Conservation (phyloP, 805 yeast genomes). For the Candida orba region DNA sequence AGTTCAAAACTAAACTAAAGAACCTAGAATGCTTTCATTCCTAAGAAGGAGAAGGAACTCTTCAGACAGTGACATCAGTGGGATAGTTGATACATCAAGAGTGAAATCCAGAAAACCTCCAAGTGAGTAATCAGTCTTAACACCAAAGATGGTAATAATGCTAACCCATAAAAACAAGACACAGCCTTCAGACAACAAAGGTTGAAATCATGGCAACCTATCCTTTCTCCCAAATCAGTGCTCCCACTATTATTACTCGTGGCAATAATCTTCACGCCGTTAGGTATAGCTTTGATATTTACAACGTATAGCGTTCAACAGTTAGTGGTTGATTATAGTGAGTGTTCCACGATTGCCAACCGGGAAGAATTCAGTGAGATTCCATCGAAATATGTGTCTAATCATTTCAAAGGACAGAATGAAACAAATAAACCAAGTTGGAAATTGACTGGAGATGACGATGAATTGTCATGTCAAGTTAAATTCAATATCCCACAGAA, state of each 20-base stretch:
- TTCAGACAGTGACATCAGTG: conserved; percentile 24
- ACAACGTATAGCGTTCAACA: conserved; percentile 79
- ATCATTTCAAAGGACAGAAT: conserved; percentile 47
- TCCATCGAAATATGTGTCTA: conserved; percentile 49
- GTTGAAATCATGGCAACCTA: conserved; percentile 68
- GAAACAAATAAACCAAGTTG: conserved; percentile 45
- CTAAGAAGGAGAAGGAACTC: conserved; percentile 22
- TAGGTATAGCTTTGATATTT: conserved; percentile 77
- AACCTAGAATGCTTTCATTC: conserved; percentile 13
- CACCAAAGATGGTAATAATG: conserved; percentile 8
- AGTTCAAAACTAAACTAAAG: not conserved
- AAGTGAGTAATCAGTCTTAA: conserved; percentile 21
- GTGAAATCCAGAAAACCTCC: conserved; percentile 47
- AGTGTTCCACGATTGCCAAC: conserved; percentile 50
- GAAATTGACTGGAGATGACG: conserved; percentile 42
- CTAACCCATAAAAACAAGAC: conserved; percentile 33
- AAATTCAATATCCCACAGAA: conserved; percentile 68
- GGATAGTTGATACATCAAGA: conserved; percentile 22
- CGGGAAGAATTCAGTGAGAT: conserved; percentile 37
- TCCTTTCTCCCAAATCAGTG: conserved; percentile 85
- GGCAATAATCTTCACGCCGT: conserved; percentile 79
- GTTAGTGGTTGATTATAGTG: conserved; percentile 65
- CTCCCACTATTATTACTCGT: conserved; percentile 72
- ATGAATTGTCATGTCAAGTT: conserved; percentile 46
- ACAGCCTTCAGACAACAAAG: conserved; percentile 77